These are phyloP conservation scores for Penicillium taxi DNA, from an alignment of 495 filamentous ascomycete genomes.

Conservation along the genomic window DNA sequence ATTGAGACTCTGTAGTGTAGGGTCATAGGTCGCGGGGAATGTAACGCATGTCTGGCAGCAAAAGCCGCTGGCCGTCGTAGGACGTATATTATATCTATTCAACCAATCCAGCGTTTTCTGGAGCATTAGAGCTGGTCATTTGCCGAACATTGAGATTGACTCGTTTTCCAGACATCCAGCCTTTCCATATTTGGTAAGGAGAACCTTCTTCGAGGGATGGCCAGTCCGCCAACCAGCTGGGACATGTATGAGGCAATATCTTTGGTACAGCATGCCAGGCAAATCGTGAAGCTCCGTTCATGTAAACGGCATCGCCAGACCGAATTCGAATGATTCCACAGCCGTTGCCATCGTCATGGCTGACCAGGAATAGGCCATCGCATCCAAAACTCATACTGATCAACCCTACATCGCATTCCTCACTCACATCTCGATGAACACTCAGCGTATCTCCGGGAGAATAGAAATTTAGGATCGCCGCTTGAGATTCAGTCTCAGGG, in stretches of 20 bases:
- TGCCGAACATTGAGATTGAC: conserved; percentile 90
- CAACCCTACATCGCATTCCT: conserved; percentile 63
- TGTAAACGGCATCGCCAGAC: conserved; percentile 77
- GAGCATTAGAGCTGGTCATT: conserved; percentile 49
- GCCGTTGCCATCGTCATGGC: conserved; percentile 31
- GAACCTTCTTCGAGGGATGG: conserved; percentile 42
- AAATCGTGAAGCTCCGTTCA: conserved; percentile 68
- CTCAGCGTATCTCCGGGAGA: conserved; percentile 79
- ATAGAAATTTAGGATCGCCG: conserved; percentile 89
- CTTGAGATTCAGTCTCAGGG: conserved; percentile 64
- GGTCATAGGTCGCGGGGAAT: background rate
- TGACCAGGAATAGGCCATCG: conserved; percentile 65
- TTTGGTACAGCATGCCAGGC: conserved; percentile 94
- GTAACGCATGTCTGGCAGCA: too few relatives aligned
- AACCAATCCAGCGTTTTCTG: background rate
- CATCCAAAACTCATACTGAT: conserved; percentile 85
- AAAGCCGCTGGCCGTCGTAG: too few relatives aligned
- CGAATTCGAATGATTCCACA: conserved; percentile 58
- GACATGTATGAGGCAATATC: conserved; percentile 69
- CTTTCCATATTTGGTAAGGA: conserved; percentile 57
- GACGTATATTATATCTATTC: too few relatives aligned
- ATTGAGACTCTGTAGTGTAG: background rate
- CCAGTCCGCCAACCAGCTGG: conserved; percentile 65
- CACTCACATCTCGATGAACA: conserved; percentile 84
- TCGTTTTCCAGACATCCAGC: conserved; percentile 79